A percentile compares a stretch with the other conserved stretches of the same genome.
phyloP scores from a whole-genome alignment of 768 basidiomycete species.

The Trametes cingulata region DNA sequence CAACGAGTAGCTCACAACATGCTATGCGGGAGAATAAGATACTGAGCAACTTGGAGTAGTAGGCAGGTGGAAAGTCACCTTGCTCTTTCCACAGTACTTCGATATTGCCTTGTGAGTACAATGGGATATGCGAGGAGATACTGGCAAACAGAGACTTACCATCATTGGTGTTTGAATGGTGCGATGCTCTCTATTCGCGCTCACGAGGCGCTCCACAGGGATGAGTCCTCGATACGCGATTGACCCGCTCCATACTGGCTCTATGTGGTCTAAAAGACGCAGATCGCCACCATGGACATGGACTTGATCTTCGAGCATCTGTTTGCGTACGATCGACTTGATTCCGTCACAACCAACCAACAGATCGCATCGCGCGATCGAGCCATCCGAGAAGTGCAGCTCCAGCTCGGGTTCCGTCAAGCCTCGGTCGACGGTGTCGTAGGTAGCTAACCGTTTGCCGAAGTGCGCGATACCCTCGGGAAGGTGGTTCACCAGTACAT shows the following conservation, averaged over 20 bases:
- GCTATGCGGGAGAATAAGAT: constrained; percentile 36
- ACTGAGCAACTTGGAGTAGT: neutral
- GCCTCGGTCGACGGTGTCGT: constrained; percentile 14
- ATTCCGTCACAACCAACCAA: constrained; percentile 37
- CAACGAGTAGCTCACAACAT: constrained; percentile 51
- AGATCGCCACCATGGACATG: constrained; percentile 15
- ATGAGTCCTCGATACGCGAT: constrained; percentile 50
- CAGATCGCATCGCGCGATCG: constrained; percentile 32
- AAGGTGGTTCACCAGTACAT: constrained; percentile 39
- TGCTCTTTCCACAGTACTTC: constrained; percentile 51
- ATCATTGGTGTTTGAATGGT: constrained; percentile 44
- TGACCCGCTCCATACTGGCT: constrained; percentile 49
- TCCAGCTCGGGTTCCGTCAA: neutral
- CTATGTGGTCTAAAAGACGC: constrained; percentile 35
- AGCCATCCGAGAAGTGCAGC: constrained; percentile 31
- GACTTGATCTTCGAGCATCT: constrained; percentile 32
- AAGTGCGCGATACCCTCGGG: constrained; percentile 31
- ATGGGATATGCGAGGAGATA: neutral
- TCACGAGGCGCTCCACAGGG: constrained; percentile 37
- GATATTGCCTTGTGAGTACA: neutral
- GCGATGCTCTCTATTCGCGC: constrained; percentile 29
- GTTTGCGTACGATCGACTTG: constrained; percentile 34
- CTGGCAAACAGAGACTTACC: constrained; percentile 31
- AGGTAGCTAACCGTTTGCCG: constrained; percentile 30
- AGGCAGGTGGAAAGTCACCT: constrained; percentile 31